These are phyloP conservation scores for Pichia ethanolica DNA, from an alignment of 805 yeast species.

Conservation along the genomic window DNA sequence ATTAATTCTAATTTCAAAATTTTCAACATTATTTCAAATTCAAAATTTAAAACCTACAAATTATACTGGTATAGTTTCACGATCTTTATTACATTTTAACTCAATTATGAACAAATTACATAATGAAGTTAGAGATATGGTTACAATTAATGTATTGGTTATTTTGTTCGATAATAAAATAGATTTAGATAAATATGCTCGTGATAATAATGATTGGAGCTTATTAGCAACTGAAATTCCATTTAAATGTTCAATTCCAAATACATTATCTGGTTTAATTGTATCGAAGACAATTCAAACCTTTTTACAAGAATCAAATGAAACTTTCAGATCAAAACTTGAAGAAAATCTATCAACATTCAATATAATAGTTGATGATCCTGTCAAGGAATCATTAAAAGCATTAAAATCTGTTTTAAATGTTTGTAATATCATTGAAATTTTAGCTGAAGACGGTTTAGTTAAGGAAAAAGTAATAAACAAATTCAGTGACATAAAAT, in stretches of 20 bases:
- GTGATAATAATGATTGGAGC: constrained; percentile 50
- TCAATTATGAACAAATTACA: constrained; percentile 52
- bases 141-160: constrained; percentile 45
- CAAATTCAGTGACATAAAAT: neutral
- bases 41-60: constrained; percentile 44
- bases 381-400: constrained; percentile 15
- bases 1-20: constrained; percentile 39
- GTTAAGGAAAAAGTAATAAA: constrained; percentile 11
- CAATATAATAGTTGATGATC: constrained; percentile 14
- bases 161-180: constrained; percentile 45
- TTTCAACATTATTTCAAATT: constrained; percentile 38
- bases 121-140: constrained; percentile 42
- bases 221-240: constrained; percentile 51
- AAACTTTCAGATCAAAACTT: constrained; percentile 11
- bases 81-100: constrained; percentile 57
- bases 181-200: constrained; percentile 40
- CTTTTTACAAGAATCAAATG: constrained; percentile 12
- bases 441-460: constrained; percentile 14
- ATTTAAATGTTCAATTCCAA: constrained; percentile 48
- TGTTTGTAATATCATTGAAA: constrained; percentile 17
- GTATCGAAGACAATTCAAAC: constrained; percentile 45
- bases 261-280: constrained; percentile 56
- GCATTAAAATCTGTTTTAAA: constrained; percentile 21
- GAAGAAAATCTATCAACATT: constrained; percentile 12
- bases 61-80: constrained; percentile 65